Evolutionary conservation across 2,329 filamentous ascomycete genomes (phyloP).

Genomic region (Sphaerulina musiva): DNA sequence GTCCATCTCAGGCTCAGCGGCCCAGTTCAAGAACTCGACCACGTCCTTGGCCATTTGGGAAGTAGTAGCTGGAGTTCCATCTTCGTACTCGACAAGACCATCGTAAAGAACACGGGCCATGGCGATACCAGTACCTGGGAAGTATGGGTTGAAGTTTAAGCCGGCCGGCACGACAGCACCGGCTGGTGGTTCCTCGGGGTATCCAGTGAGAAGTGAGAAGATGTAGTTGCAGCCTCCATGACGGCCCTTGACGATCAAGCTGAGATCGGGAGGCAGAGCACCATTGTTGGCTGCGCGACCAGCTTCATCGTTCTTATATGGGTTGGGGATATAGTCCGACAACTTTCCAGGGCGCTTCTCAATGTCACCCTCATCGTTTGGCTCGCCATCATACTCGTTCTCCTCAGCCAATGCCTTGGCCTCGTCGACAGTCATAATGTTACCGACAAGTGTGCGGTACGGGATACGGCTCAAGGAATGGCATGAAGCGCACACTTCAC

Average conservation of each 20-base stretch:
- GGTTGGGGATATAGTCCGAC: constrained; percentile 88
- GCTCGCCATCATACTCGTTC: constrained; percentile 97
- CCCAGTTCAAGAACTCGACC: constrained; percentile 97
- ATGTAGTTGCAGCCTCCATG: constrained; percentile 99
- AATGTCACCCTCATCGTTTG: constrained; percentile 95
- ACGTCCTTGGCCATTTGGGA: constrained; percentile 99
- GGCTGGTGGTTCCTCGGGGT: constrained; percentile 91
- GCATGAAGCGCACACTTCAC: constrained; percentile 94
- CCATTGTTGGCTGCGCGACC: constrained; percentile 97
- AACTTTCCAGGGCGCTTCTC: constrained; percentile 98
- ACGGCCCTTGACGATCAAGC: constrained; percentile 92
- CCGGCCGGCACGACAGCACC: constrained; percentile 78
- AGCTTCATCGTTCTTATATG: constrained; percentile 99
- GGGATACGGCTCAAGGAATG: constrained; percentile 93
- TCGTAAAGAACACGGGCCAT: constrained; percentile 99
- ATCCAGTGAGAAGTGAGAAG: constrained; percentile 92
- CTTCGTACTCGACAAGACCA: constrained; percentile 95
- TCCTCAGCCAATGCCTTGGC: constrained; percentile 96
- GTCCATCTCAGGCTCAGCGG: constrained; percentile 98
- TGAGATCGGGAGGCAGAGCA: constrained; percentile 94
- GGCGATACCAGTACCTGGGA: constrained; percentile 96
- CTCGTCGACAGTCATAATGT: constrained; percentile 91
- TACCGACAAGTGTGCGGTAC: constrained; percentile 85
- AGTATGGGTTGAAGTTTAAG: constrained; percentile 99
- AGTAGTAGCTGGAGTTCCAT: constrained; percentile 84